phyloP scores from a whole-genome alignment of 306 rosid genomes.

The Sindora glabra region DNA sequence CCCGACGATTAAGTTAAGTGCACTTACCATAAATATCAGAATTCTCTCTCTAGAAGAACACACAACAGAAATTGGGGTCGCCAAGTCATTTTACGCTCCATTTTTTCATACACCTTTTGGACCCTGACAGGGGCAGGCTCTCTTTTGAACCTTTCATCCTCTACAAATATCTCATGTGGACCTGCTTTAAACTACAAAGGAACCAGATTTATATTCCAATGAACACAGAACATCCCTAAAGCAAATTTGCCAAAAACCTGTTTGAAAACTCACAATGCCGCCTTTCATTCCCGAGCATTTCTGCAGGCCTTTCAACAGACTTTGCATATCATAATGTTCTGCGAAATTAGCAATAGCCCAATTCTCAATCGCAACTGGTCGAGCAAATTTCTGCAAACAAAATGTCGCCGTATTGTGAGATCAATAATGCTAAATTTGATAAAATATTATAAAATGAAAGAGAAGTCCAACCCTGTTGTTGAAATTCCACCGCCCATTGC shows the following conservation, averaged over 20 bases:
- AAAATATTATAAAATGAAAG: too few species aligned
- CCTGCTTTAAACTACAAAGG: neutral
- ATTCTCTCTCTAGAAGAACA: slow-evolving; percentile 36
- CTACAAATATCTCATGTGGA: neutral
- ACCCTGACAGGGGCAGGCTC: slow-evolving; percentile 24
- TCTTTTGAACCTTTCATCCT: slow-evolving; percentile 28
- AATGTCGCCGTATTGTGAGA: neutral
- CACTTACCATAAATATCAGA: slow-evolving; percentile 37
- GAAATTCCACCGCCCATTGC: slow-evolving; percentile 39
- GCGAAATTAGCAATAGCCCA: slow-evolving; percentile 51
- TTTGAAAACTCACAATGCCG: slow-evolving; percentile 30
- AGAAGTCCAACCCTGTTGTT: slow-evolving; percentile 26
- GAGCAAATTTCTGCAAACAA: slow-evolving; percentile 15
- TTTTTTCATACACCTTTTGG: neutral
- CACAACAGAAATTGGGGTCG: slow-evolving; percentile 28
- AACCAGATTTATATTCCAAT: neutral
- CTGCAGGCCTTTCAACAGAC: neutral
- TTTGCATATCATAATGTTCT: neutral
- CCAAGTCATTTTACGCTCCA: neutral
- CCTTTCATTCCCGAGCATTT: slow-evolving; percentile 21
- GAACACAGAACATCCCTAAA: neutral
- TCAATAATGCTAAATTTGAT: neutral
- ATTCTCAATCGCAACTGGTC: slow-evolving; percentile 19
- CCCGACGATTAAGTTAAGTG: neutral
- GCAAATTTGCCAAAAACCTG: neutral